A percentile compares a stretch with the other conserved stretches of the same genome.
phyloP scores from a whole-genome alignment of 257 asterid genomes.

The Rubia yunnanensis region DNA sequence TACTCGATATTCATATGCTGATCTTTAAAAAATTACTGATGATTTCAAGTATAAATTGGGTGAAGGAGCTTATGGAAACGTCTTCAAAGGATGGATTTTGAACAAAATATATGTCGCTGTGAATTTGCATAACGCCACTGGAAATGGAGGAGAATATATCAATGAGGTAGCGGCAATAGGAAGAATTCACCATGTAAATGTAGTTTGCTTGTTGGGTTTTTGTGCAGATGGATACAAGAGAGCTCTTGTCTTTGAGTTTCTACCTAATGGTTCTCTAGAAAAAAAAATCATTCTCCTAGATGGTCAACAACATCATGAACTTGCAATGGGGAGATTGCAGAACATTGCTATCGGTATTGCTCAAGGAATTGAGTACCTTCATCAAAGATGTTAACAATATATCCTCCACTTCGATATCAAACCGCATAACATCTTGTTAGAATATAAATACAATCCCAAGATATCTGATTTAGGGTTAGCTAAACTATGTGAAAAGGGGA shows the following conservation, averaged over 20 bases:
- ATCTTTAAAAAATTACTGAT: neutral
- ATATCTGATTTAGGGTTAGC: neutral
- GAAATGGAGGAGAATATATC: neutral
- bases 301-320: neutral
- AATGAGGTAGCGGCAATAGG: slow-evolving; percentile 18
- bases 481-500: neutral
- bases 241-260: slow-evolving; percentile 1
- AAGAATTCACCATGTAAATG: slow-evolving; percentile 2
- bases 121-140: neutral
- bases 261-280: slow-evolving; percentile 20
- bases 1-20: slow-evolving; percentile 1
- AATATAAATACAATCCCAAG: neutral
- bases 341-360: neutral
- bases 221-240: slow-evolving; percentile 8
- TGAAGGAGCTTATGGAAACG: slow-evolving; percentile 38
- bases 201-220: neutral
- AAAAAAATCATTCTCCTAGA: neutral
- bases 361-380: neutral
- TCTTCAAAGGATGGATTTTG: slow-evolving; percentile 1
- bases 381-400: neutral
- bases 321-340: neutral
- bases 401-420: neutral
- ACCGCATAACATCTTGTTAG: neutral
- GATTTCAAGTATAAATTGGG: slow-evolving; percentile 25
- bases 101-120: neutral